A percentile compares a stretch with the other conserved stretches of the same genome.
phyloP scores from a whole-genome alignment of 306 rosid genomes.

The Ormosia semicastrata region DNA sequence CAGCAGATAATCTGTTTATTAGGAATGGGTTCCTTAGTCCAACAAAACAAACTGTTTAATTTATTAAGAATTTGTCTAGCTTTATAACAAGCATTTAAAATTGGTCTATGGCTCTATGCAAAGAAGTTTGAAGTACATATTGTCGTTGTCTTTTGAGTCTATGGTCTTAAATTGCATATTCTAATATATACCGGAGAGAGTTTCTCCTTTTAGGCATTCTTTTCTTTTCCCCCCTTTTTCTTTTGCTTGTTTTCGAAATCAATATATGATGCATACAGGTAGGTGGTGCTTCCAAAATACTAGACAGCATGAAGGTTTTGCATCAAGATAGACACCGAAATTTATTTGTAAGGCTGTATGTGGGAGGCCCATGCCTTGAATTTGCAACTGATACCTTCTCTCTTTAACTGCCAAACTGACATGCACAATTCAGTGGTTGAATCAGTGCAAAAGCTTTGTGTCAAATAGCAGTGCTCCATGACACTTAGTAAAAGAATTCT shows the following conservation, averaged over 20 bases:
- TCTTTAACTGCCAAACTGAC: neutral
- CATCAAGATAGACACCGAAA: neutral
- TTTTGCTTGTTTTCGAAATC: neutral
- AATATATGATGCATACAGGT: neutral
- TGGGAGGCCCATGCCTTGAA: neutral
- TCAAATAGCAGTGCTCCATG: neutral
- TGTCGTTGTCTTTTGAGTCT: neutral
- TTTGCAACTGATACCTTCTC: neutral
- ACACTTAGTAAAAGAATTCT: neutral
- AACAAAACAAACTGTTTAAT: neutral
- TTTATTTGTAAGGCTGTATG: neutral
- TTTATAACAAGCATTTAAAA: neutral
- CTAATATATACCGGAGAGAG: neutral
- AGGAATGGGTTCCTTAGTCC: neutral
- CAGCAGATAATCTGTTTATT: neutral
- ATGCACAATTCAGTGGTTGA: neutral
- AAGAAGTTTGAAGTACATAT: neutral
- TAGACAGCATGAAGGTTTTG: neutral
- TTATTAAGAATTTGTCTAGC: neutral
- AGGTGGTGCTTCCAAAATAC: neutral
- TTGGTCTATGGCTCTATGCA: neutral
- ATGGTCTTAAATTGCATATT: neutral
- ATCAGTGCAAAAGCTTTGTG: slow-evolving; percentile 1
- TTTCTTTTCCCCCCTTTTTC: neutral
- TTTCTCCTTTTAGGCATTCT: neutral